phyloP scores from a whole-genome alignment of 2,329 filamentous ascomycete genomes.

The Mycosphaerelloides madeirae region DNA sequence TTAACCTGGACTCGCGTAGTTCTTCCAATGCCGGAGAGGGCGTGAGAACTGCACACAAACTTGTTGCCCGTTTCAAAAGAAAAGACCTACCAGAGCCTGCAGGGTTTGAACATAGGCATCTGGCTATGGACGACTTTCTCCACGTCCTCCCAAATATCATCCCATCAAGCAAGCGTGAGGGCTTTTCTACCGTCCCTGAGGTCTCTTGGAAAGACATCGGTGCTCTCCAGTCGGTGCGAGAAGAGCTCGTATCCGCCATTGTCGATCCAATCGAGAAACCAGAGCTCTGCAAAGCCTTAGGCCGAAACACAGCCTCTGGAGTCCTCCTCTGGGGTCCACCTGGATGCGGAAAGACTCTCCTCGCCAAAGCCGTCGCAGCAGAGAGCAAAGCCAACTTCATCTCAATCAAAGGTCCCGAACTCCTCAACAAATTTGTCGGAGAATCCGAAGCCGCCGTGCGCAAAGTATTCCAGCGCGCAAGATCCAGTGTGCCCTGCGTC shows the following conservation, averaged over 20 bases:
- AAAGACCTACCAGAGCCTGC: slow-evolving; percentile 47
- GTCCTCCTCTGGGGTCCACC: slow-evolving; percentile 95
- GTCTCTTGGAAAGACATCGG: slow-evolving; percentile 93
- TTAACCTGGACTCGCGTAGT: slow-evolving; percentile 27
- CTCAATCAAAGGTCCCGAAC: slow-evolving; percentile 90
- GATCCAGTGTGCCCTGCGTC: slow-evolving; percentile 82
- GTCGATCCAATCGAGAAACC: slow-evolving; percentile 84
- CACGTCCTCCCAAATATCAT: slow-evolving; percentile 69
- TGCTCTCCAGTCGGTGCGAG: slow-evolving; percentile 71
- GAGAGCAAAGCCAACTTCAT: slow-evolving; percentile 97
- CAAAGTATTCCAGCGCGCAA: slow-evolving; percentile 83
- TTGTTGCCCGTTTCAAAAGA: slow-evolving; percentile 44
- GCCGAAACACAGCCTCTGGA: slow-evolving; percentile 75
- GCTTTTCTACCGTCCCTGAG: slow-evolving; percentile 88
- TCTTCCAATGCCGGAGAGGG: slow-evolving; percentile 8
- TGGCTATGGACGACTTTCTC: slow-evolving; percentile 66
- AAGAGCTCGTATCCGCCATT: slow-evolving; percentile 78
- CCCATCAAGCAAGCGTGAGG: slow-evolving; percentile 82
- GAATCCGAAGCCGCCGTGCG: slow-evolving; percentile 91
- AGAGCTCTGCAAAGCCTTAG: slow-evolving; percentile 68
- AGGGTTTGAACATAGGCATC: slow-evolving; percentile 52
- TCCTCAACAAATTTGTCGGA: slow-evolving; percentile 96
- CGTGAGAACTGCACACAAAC: slow-evolving; percentile 2
- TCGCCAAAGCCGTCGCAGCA: slow-evolving; percentile 94
- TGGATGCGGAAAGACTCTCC: slow-evolving; percentile 91